Evolutionary conservation across 441 rosid genomes (phyloP), one percentile per base, ranked within the genome.

Genomic region (Rhodomyrtus psidioides): DNA sequence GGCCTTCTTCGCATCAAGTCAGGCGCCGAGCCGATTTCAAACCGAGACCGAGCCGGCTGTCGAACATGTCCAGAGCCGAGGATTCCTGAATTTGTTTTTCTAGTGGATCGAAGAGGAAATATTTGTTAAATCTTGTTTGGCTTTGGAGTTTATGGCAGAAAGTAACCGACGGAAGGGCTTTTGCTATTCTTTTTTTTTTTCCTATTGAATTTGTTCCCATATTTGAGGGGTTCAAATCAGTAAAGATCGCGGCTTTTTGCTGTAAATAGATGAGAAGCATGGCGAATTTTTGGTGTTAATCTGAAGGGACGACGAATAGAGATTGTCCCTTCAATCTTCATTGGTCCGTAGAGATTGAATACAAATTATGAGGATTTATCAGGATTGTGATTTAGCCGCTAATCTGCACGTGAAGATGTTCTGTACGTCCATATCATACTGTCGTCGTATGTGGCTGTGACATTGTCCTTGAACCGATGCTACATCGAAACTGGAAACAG

Each of bases 1-100:
- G 94, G 65, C 93, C 93, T 26, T 91, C 93, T 5, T 92, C 92
- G 23, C 92, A 90, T 85, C 91, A 90, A 81, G 89, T 85, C 27
- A 86, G 89, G 12, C 90, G 93, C 53, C 90, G 92, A 28, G 81
- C 90, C 39, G 88, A 74, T 56, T 89, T 90, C 55, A 84, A 91
- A 86, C 89, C 91, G 51, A 88, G 87, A 57, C 94, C 90, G 14
- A 92, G 93, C 88, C 89, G 91, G 75, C 89, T 92, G 3, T 92
- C 93, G 12, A 27, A 34, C 21, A 87, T 90, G 92, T 88, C 91
- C 26, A 83, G 79, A 55, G 89, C 92, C 4, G 89, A 82, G 44
- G 91, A 88, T 82, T 82, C 60, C 53, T 89, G 79, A 88, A 56
- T 24, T 23, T 21, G n/a, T 70, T 6, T 39, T 70, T 39, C 51